Evolutionary conservation across 2,329 filamentous ascomycete species (phyloP).

Genomic region (Scytalidium sp.): DNA sequence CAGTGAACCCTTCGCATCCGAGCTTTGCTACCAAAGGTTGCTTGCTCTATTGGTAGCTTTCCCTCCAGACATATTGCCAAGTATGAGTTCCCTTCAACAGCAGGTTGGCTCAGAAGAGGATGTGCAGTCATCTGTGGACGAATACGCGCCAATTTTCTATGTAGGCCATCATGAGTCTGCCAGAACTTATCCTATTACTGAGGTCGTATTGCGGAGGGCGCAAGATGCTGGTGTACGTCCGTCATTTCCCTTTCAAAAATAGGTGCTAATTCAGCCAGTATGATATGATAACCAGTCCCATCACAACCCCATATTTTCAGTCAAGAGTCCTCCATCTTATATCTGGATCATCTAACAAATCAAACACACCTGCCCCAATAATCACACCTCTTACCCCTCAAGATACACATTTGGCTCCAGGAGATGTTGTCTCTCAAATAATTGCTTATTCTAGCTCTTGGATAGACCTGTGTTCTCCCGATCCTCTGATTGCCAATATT

Average conservation of each 20-base stretch:
- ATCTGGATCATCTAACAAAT: slow-evolving; percentile 40
- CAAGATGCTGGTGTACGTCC: slow-evolving; percentile 65
- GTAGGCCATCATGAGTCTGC: slow-evolving; percentile 72
- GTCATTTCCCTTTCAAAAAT: slow-evolving; percentile 7
- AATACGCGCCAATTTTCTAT: slow-evolving; percentile 53
- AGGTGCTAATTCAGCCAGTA: slow-evolving; percentile 50
- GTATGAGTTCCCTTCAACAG: slow-evolving; percentile 1
- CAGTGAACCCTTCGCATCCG: background rate
- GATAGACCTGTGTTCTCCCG: slow-evolving; percentile 83
- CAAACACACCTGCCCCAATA: slow-evolving; percentile 52
- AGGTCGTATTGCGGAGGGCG: slow-evolving; percentile 63
- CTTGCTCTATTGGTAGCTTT: background rate
- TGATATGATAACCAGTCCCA: slow-evolving; percentile 73
- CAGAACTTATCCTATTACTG: slow-evolving; percentile 56
- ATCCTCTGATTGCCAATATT: slow-evolving; percentile 79
- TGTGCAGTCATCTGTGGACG: slow-evolving; percentile 19
- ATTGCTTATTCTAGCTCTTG: slow-evolving; percentile 82
- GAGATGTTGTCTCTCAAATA: slow-evolving; percentile 66
- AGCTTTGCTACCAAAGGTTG: background rate
- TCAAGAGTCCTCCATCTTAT: slow-evolving; percentile 63
- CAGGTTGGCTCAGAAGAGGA: slow-evolving; percentile 11
- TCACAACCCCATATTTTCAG: slow-evolving; percentile 73
- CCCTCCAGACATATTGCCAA: background rate
- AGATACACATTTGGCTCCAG: slow-evolving; percentile 73
- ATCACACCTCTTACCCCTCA: slow-evolving; percentile 71